phyloP scores from a whole-genome alignment of 78 protist genomes.

The Carpediemonas membranifera region DNA sequence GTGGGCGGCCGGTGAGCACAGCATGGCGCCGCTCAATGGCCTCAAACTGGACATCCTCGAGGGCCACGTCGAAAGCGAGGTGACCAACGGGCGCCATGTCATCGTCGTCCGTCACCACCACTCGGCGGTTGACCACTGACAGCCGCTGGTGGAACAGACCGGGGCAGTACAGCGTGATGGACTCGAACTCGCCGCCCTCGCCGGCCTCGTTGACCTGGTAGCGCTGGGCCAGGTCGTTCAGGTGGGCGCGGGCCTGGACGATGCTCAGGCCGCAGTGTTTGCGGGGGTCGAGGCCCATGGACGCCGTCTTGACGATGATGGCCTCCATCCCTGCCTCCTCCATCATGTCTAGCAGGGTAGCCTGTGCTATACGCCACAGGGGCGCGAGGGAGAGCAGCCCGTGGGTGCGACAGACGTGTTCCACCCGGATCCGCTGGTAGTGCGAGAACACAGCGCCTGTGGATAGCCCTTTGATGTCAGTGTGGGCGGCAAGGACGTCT shows the following conservation, averaged over 20 bases:
- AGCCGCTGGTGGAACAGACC: constrained; percentile 42
- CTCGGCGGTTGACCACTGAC: too few species aligned
- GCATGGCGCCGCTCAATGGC: too few species aligned
- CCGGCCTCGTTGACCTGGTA: too few species aligned
- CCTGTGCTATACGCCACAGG: constrained; percentile 74
- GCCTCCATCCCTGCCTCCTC: constrained; percentile 49
- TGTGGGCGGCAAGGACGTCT: constrained; percentile 30
- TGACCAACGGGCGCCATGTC: too few species aligned
- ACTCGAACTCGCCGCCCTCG: constrained; percentile 97
- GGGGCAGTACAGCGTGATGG: constrained; percentile 74
- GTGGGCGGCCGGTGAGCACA: too few species aligned
- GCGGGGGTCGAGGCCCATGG: too few species aligned
- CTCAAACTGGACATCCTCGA: too few species aligned
- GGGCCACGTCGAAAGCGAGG: too few species aligned
- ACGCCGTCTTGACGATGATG: constrained; percentile 61
- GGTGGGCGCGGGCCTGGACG: constrained; percentile 21
- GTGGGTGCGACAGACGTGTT: constrained; percentile 62
- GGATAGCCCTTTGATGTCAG: constrained; percentile 63
- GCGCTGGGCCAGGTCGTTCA: too few species aligned
- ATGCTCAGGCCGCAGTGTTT: constrained; percentile 57
- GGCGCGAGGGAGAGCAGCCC: constrained; percentile 51
- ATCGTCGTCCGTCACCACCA: too few species aligned
- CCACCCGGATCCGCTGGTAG: constrained; percentile 85
- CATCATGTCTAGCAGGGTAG: constrained; percentile 57
- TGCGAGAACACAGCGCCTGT: constrained; percentile 82